Percentiles rank a stretch among this genome's conserved stretches.
phyloP scores from a whole-genome alignment of 441 rosid species.

The Euphorbia corollata region DNA sequence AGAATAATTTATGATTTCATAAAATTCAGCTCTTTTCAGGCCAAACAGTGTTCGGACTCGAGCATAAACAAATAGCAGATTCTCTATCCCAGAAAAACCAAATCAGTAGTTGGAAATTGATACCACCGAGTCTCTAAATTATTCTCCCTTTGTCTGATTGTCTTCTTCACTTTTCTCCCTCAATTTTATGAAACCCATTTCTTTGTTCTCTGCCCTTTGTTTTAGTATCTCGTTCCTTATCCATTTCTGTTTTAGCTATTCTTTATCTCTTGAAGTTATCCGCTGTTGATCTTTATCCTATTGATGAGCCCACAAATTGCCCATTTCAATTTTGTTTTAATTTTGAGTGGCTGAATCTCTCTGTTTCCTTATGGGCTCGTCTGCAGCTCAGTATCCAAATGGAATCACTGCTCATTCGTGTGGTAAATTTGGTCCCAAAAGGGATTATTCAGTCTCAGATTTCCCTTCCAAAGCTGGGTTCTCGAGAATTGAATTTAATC shows the following conservation, averaged over 20 bases:
- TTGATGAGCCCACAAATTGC: background rate
- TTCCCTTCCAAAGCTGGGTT: slow-evolving; percentile 28
- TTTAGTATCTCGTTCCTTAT: background rate
- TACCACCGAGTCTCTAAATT: background rate
- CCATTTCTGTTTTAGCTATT: background rate
- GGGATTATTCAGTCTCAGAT: slow-evolving; percentile 28
- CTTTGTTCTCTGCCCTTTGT: background rate
- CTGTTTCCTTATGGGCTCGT: slow-evolving; percentile 41
- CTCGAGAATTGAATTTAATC: slow-evolving; percentile 29
- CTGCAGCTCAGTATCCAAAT: slow-evolving; percentile 35
- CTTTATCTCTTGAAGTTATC: background rate
- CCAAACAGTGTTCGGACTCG: too few relatives aligned
- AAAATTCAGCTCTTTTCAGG: too few relatives aligned
- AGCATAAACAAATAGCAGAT: too few relatives aligned
- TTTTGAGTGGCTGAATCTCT: slow-evolving; percentile 21
- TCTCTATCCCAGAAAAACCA: too few relatives aligned
- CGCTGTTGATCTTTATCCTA: background rate
- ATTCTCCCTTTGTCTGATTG: slow-evolving; percentile 17
- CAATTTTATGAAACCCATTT: background rate
- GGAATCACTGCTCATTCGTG: slow-evolving; percentile 35
- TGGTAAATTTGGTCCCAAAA: slow-evolving; percentile 26
- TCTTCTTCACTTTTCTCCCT: background rate
- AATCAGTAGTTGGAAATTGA: background rate
- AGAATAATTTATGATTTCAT: too few relatives aligned
- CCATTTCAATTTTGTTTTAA: background rate